Percentiles rank a stretch among this genome's conserved stretches.
Conservation (phyloP, 495 filamentous ascomycete genomes). For the Neurospora intermedia region DNA sequence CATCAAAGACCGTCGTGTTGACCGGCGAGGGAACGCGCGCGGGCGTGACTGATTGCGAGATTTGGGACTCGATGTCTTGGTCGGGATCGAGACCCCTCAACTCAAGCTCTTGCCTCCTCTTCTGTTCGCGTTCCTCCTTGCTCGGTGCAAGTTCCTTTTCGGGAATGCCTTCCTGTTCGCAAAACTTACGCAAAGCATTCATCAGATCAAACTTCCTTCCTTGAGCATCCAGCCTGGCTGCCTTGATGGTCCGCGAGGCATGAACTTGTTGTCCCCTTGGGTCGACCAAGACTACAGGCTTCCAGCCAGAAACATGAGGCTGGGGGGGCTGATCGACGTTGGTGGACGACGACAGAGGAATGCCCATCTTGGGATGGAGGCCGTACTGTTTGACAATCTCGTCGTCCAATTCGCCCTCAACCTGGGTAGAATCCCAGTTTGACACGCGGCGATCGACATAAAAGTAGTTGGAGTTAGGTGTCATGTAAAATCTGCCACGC, state of each 20-base stretch:
- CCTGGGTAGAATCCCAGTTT: conserved; percentile 32
- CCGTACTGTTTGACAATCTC: conserved; percentile 29
- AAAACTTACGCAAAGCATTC: conserved; percentile 12
- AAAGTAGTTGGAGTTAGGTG: conserved; percentile 30
- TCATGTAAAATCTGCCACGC: conserved; percentile 30
- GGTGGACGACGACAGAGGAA: conserved; percentile 27
- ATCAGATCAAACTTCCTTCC: conserved; percentile 9
- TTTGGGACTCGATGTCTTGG: conserved; percentile 1
- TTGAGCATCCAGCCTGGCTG: conserved; percentile 22
- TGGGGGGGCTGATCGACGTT: conserved; percentile 27
- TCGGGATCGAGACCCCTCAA: conserved; percentile 20
- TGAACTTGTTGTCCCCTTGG: conserved; percentile 23
- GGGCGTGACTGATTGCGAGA: not conserved
- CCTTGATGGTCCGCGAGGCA: conserved; percentile 30
- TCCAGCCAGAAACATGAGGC: conserved; percentile 21
- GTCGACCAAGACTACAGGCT: conserved; percentile 26
- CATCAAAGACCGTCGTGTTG: conserved; percentile 4
- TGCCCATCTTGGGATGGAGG: conserved; percentile 32
- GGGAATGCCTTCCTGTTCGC: conserved; percentile 23
- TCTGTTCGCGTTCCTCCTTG: conserved; percentile 20
- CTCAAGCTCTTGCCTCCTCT: conserved; percentile 14
- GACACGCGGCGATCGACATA: conserved; percentile 32
- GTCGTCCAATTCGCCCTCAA: conserved; percentile 30
- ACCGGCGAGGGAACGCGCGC: not conserved
- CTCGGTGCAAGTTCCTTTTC: conserved; percentile 24